phyloP scores from a whole-genome alignment of 2,329 filamentous ascomycete species.

The Hymenoscyphus albidus region DNA sequence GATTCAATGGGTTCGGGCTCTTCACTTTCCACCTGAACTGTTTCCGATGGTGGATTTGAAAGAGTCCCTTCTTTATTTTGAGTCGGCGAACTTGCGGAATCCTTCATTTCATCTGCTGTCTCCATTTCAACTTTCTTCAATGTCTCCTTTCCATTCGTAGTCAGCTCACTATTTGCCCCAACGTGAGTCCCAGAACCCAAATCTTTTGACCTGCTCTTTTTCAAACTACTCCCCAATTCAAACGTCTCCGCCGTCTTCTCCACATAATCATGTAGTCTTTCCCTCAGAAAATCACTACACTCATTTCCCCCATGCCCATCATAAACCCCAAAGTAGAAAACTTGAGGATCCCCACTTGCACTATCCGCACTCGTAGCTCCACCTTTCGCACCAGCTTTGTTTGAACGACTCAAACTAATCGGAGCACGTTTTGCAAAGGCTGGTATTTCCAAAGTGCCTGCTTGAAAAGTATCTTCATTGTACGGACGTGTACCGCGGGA shows the following conservation, averaged over 20 bases:
- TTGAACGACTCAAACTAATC: slow-evolving; percentile 46
- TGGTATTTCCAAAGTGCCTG: slow-evolving; percentile 87
- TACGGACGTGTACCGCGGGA: slow-evolving; percentile 79
- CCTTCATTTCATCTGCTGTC: slow-evolving; percentile 43
- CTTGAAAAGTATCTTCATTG: slow-evolving; percentile 93
- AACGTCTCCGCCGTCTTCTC: slow-evolving; percentile 77
- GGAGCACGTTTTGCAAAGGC: slow-evolving; percentile 85
- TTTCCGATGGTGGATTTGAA: slow-evolving; percentile 35
- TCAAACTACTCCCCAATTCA: slow-evolving; percentile 71
- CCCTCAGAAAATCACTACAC: slow-evolving; percentile 81
- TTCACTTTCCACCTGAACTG: slow-evolving; percentile 39
- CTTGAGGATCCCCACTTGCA: slow-evolving; percentile 82
- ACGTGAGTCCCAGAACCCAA: slow-evolving; percentile 19
- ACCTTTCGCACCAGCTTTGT: slow-evolving; percentile 41
- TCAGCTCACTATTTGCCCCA: slow-evolving; percentile 31
- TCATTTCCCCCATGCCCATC: slow-evolving; percentile 91
- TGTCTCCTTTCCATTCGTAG: slow-evolving; percentile 37
- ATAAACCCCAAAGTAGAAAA: slow-evolving; percentile 97
- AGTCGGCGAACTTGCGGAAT: slow-evolving; percentile 14
- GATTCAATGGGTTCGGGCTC: slow-evolving; percentile 34
- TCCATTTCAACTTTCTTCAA: slow-evolving; percentile 48
- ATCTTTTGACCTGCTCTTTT: slow-evolving; percentile 37
- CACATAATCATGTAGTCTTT: slow-evolving; percentile 83
- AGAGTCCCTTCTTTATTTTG: slow-evolving; percentile 34
- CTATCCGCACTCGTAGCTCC: slow-evolving; percentile 65